These are phyloP conservation scores for Ballota nigra DNA, from an alignment of 257 asterid species.

Conservation along the genomic window DNA sequence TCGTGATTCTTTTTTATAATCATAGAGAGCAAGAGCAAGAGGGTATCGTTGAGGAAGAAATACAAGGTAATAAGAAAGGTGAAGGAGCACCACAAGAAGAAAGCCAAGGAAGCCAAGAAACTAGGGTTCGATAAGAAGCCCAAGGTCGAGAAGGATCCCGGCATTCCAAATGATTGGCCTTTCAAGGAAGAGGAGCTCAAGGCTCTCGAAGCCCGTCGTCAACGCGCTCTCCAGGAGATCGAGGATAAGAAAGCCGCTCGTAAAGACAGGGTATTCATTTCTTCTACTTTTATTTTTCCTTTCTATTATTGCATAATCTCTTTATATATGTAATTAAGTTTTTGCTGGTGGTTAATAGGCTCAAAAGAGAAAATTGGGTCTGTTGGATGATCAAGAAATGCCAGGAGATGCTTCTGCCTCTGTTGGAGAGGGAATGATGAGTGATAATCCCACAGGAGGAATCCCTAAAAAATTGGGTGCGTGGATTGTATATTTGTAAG, in stretches of 20 bases:
- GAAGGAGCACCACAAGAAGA: slow-evolving; percentile 92
- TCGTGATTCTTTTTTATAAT: background rate
- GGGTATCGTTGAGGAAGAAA: slow-evolving; percentile 79
- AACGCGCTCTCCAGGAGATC: slow-evolving; percentile 63
- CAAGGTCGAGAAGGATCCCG: slow-evolving; percentile 85
- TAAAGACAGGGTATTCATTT: slow-evolving; percentile 68
- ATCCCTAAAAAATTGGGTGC: slow-evolving; percentile 52
- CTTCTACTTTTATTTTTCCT: background rate
- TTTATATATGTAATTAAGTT: background rate
- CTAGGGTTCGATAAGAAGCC: slow-evolving; percentile 55
- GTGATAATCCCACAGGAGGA: slow-evolving; percentile 30
- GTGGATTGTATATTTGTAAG: slow-evolving; percentile 4
- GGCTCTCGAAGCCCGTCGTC: slow-evolving; percentile 83
- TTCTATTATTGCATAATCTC: slow-evolving; percentile 4
- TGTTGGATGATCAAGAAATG: slow-evolving; percentile 56
- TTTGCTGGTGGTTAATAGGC: slow-evolving; percentile 36
- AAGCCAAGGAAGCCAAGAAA: slow-evolving; percentile 84
- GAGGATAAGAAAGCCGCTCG: slow-evolving; percentile 94
- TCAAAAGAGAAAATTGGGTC: slow-evolving; percentile 76
- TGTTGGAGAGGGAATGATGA: slow-evolving; percentile 30
- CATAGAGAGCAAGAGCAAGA: slow-evolving; percentile 87
- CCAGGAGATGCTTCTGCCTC: slow-evolving; percentile 33
- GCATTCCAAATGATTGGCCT: slow-evolving; percentile 94
- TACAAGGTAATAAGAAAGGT: slow-evolving; percentile 76
- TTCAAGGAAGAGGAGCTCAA: slow-evolving; percentile 90